Evolutionary conservation across 1,284 basidiomycete species (phyloP).

Genomic region (Ganoderma lucidum): DNA sequence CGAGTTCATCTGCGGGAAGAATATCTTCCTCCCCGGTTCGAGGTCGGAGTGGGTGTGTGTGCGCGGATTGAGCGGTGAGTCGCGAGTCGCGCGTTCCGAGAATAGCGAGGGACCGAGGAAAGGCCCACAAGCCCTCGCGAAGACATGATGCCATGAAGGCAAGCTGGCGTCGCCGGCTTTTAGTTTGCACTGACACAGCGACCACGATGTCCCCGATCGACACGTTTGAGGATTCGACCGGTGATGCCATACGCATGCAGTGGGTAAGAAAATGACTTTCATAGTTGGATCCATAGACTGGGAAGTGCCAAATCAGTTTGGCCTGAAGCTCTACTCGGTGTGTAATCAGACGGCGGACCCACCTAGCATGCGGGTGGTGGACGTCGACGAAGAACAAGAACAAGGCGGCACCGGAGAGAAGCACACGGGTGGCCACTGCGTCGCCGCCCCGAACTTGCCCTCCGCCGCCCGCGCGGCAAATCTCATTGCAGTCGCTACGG

Average conservation of each 20-base stretch:
- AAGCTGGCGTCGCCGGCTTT: not conserved
- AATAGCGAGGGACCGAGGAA: constrained; percentile 1
- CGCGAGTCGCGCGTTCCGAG: not conserved
- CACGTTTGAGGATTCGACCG: not conserved
- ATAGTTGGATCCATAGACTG: not conserved
- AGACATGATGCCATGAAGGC: not conserved
- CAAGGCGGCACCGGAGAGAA: not conserved
- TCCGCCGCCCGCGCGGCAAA: not conserved
- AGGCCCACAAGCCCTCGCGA: not conserved
- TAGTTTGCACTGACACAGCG: not conserved
- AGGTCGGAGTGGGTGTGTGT: not conserved
- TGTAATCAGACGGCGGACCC: not conserved
- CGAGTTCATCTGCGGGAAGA: not conserved
- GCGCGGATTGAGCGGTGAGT: not conserved
- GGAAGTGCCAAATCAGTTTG: not conserved
- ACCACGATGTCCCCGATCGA: not conserved
- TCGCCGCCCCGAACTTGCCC: too few species aligned
- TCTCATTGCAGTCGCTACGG: not conserved
- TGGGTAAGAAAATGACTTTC: not conserved
- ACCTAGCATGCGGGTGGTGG: not conserved
- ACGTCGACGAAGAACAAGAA: not conserved
- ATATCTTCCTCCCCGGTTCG: not conserved
- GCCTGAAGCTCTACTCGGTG: not conserved
- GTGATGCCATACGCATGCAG: not conserved
- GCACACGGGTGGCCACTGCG: not conserved